A percentile compares a stretch with the other conserved stretches of the same genome.
Evolutionary conservation across 192 early-diverging fungal genomes (phyloP).

Genomic region (Coemansia asiatica): DNA sequence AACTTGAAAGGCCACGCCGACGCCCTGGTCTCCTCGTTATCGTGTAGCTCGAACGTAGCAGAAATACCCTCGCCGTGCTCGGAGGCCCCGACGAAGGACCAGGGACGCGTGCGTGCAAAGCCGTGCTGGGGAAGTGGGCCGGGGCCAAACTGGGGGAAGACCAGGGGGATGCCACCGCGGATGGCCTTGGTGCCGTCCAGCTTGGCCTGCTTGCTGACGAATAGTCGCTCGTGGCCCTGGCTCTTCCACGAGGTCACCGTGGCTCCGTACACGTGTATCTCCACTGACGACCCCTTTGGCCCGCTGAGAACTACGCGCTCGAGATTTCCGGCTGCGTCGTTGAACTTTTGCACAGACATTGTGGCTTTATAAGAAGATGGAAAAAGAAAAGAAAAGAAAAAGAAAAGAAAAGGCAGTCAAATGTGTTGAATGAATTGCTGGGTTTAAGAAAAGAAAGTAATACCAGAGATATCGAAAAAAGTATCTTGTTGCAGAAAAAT

Average conservation of each 20-base stretch:
- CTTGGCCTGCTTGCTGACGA: constrained; percentile 78
- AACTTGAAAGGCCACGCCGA: constrained; percentile 66
- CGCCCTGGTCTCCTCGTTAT: constrained; percentile 37
- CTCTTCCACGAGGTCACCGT: constrained; percentile 90
- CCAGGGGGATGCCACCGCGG: constrained; percentile 73
- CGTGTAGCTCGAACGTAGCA: constrained; percentile 46
- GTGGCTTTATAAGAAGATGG: too few relatives aligned
- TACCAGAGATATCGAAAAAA: too few relatives aligned
- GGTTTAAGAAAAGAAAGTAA: not conserved
- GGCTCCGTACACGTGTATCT: constrained; percentile 67
- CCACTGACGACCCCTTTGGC: constrained; percentile 23
- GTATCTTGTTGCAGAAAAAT: too few relatives aligned
- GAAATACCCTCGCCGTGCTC: constrained; percentile 40
- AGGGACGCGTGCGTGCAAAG: constrained; percentile 54
- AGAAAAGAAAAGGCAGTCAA: constrained; percentile 2
- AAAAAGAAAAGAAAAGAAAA: not conserved
- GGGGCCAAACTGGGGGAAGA: constrained; percentile 60
- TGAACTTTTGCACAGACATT: constrained; percentile 37
- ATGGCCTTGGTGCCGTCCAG: constrained; percentile 90
- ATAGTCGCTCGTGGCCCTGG: constrained; percentile 75
- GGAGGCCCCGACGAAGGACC: constrained; percentile 28
- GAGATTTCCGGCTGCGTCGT: constrained; percentile 30
- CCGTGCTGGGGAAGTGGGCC: constrained; percentile 57
- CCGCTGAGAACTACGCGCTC: constrained; percentile 42
- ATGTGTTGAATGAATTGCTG: not conserved